Base-by-base conservation (phyloP, 2,329 filamentous ascomycete genomes). In the Monilinia fructicola region DNA sequence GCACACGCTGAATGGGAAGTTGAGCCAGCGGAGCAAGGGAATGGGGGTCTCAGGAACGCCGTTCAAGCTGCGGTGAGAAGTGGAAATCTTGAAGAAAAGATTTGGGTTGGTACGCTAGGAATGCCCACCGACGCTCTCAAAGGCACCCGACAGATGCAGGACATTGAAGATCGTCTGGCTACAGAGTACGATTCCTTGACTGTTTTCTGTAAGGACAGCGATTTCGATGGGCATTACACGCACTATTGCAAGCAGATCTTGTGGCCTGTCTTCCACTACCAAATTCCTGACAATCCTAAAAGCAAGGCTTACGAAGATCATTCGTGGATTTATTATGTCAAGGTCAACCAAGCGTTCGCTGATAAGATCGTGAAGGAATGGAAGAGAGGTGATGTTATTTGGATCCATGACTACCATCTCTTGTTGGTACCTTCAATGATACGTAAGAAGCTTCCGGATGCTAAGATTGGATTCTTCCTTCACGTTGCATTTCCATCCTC, bases 271-370 rank as follows among this genome's bases (percentile, higher is more conserved):
- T 96, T 98, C 78, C 93, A 98, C 79, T 98, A 98, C 78, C 93
- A 97, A 78, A 96, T 98, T 68, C 95, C 94, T 0, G 95, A 98
- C 76, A 96, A 96, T 76, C 94, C 94, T 35, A 97, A 97, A 83
- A 97, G 93, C 86, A 98, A 98, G 78, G 94, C 94, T 0, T 98
- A 97, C 77, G 90, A 96, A 77, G 94, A 98, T 73, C 93, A 98
- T 78, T 97, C 93, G 0, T 98, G 93, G 92, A 86, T 93, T 72
- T 96, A 92, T 81, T 98, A 98, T 74, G 90, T 93, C 76, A 92
- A 91, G 64, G 85, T 97, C 75, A 97, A 97, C 79, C 90, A 95
- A 77, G 92, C 90, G 3, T 97, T 98, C 78, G 94, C 94, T 42
- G 91, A 97, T 76, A 90, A 89, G 76, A 93, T 98, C 67, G 83